Evolutionary conservation across 768 basidiomycete species (phyloP).

Genomic region (Wakefieldia striispora): DNA sequence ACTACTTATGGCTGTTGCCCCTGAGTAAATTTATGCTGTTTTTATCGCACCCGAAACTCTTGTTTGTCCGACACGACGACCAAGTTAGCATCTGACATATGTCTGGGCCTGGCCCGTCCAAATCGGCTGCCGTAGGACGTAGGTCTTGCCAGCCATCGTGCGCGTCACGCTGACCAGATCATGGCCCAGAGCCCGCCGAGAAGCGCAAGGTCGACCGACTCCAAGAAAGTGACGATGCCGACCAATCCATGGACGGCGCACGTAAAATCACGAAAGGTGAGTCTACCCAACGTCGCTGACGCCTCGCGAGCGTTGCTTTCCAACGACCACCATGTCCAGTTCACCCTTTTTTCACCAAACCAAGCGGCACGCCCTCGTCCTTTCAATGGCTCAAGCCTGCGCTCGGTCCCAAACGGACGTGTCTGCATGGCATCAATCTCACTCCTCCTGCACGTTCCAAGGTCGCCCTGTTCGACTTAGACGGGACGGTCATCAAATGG

Average conservation of each 20-base stretch:
- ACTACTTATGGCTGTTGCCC: background rate
- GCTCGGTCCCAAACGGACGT: conserved; percentile 35
- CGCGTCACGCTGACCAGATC: background rate
- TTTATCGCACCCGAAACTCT: conserved; percentile 8
- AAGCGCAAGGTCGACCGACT: conserved; percentile 21
- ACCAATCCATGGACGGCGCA: conserved; percentile 13
- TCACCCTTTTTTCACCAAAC: conserved; percentile 43
- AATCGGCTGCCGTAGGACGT: conserved; percentile 1
- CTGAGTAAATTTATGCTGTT: conserved; percentile 17
- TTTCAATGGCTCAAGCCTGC: conserved; percentile 36
- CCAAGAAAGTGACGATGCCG: conserved; percentile 11
- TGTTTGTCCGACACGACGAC: no score
- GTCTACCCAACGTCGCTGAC: background rate
- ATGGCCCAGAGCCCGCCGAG: conserved; percentile 2
- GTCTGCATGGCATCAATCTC: conserved; percentile 35
- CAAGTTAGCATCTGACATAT: background rate
- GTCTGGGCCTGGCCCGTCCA: conserved; percentile 16
- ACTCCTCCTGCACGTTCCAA: conserved; percentile 41
- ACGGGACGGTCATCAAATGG: conserved; percentile 78
- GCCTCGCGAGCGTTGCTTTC: background rate
- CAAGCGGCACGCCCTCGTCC: conserved; percentile 6
- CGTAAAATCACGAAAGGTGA: conserved; percentile 29
- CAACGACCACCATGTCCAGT: conserved; percentile 25
- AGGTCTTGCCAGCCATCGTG: conserved; percentile 5
- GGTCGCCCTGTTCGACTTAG: conserved; percentile 82